Percentiles rank a stretch among this genome's conserved stretches.
These are phyloP conservation scores for Ustilago nuda DNA, from an alignment of 1,284 basidiomycete genomes.

Conservation along the genomic window DNA sequence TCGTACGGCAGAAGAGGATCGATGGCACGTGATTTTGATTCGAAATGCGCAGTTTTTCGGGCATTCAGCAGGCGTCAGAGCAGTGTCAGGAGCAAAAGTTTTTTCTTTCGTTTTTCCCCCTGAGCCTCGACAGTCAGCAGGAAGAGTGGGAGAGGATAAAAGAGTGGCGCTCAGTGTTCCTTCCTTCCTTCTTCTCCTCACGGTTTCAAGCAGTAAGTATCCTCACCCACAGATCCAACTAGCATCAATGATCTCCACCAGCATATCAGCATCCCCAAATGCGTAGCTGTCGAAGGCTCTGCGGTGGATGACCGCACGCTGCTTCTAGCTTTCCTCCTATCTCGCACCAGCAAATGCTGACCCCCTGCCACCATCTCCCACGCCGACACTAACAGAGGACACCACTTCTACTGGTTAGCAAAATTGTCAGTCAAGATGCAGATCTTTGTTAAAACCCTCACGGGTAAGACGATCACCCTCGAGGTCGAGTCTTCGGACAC, in stretches of 20 bases:
- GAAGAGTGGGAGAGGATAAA: neutral
- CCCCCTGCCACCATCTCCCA: neutral
- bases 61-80: neutral
- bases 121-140: neutral
- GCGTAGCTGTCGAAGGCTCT: neutral
- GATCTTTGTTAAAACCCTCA: slow-evolving; percentile 69
- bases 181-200: slow-evolving; percentile 38
- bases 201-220: slow-evolving; percentile 55
- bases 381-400: slow-evolving; percentile 43
- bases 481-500: slow-evolving; percentile 70
- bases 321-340: neutral
- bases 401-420: slow-evolving; percentile 66
- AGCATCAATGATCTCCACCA: too few relatives aligned
- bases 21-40: slow-evolving; percentile 30
- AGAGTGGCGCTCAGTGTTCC: slow-evolving; percentile 15
- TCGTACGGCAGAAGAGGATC: slow-evolving; percentile 24
- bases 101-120: too few relatives aligned
- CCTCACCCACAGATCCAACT: neutral
- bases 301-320: neutral
- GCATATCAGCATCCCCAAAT: too few relatives aligned
- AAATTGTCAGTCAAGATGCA: slow-evolving; percentile 59
- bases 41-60: neutral
- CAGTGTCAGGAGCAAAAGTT: slow-evolving; percentile 16
- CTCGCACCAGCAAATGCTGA: slow-evolving; percentile 14
- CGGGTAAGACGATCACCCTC: slow-evolving; percentile 70